Base-by-base conservation (phyloP, 2,329 filamentous ascomycete genomes). In the Cladophialophora chaetospira region DNA sequence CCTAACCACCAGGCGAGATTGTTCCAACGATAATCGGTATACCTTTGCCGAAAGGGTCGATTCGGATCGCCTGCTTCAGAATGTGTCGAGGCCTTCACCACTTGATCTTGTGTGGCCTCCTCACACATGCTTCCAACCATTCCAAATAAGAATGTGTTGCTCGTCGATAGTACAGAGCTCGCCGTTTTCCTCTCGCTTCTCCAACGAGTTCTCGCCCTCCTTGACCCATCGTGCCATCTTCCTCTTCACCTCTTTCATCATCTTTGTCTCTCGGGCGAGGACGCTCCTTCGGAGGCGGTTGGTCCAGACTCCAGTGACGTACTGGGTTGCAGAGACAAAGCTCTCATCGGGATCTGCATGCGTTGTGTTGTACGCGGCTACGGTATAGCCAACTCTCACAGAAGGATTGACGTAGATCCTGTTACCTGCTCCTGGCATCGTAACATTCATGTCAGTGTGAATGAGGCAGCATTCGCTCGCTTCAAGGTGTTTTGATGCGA, bases 401-500 rank as follows among this genome's bases (percentile, higher is more conserved):
- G 67, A 60, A 3, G 73, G 73, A 44, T 75, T 75, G 17, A 75
- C 43, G 52, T 69, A 75, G 3, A 75, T 66, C 4, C 72, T 72
- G 28, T 67, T 66, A 9, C 52, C 55, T 0, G 69, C 69, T 0
- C 72, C 61, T 1, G 67, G 43, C 15, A 11, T 17, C 10, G 42
- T 46, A 8, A 42, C 10, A 29, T 52, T 67, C 54, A 73, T 73
- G 52, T 75, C 73, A 2, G 68, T 69, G 35, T 75, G 72, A 15
- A 75, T 72, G 50, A 92, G 80, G 70, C 89, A 92, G 74, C 88
- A 91, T 71, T 92, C 88, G 11, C 84, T 88, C n/a, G 79, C 88
- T 70, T 92, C 89, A 23, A 91, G 76, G 43, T 74, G 71, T 26
- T 65, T 66, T 3, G 64, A 57, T 0, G 79, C 79, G 1, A 93